phyloP scores from a whole-genome alignment of 805 yeast genomes.

The Hyphopichia homilentoma region DNA sequence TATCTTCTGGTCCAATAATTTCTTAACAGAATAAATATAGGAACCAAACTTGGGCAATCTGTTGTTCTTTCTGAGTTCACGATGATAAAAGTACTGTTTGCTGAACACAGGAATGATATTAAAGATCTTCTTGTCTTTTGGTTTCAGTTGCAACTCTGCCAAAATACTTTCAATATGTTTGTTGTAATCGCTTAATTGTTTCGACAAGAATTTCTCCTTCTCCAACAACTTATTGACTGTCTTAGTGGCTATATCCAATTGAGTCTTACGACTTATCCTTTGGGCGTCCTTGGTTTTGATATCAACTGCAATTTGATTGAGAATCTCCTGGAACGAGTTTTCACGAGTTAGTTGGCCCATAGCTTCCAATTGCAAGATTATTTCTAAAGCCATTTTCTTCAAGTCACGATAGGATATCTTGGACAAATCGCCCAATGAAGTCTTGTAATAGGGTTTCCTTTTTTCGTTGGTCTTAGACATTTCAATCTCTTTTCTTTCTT shows the following conservation, averaged over 20 bases:
- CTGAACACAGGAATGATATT: constrained; percentile 55
- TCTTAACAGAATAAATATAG: constrained; percentile 71
- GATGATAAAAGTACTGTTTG: constrained; percentile 71
- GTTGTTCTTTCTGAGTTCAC: constrained; percentile 64
- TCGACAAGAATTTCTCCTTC: constrained; percentile 43
- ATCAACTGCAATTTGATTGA: constrained; percentile 82
- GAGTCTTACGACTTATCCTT: constrained; percentile 37
- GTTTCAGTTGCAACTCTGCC: constrained; percentile 39
- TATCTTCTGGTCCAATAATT: constrained; percentile 69
- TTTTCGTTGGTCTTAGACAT: constrained; percentile 37
- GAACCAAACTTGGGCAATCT: constrained; percentile 73
- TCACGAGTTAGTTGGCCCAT: constrained; percentile 60
- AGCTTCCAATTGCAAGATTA: constrained; percentile 70
- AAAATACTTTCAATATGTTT: constrained; percentile 44
- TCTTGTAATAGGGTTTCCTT: constrained; percentile 41
- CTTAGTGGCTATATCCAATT: constrained; percentile 37
- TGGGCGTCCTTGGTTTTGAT: constrained; percentile 50
- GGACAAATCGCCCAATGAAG: constrained; percentile 49
- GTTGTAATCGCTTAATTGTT: constrained; percentile 44
- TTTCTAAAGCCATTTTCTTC: constrained; percentile 71
- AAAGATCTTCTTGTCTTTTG: constrained; percentile 44
- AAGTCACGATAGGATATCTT: constrained; percentile 62
- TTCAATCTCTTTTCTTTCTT: constrained; percentile 33
- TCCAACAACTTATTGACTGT: constrained; percentile 42
- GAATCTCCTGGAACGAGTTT: constrained; percentile 70